These are phyloP conservation scores for Colletotrichum trifolii DNA, from an alignment of 2,329 filamentous ascomycete species.

Conservation along the genomic window DNA sequence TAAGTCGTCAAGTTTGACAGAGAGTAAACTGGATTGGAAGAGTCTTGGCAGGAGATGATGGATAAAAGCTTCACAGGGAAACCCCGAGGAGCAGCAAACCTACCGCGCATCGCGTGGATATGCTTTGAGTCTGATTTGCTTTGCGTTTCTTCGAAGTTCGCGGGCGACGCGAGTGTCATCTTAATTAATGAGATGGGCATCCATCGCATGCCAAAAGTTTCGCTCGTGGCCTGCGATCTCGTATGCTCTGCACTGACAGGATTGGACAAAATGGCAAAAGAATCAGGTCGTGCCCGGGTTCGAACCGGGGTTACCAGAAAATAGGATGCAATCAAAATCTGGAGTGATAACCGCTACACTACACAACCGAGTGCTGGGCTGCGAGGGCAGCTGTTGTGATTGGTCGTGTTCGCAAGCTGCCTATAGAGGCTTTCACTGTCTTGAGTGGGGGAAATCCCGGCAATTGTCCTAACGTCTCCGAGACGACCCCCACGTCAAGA, in stretches of 20 bases:
- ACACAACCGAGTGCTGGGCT: conserved; percentile 12
- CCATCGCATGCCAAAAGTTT: background rate
- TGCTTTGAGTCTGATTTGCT: too few species aligned
- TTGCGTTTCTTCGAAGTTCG: too few species aligned
- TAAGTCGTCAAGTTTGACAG: too few species aligned
- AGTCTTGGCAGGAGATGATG: too few species aligned
- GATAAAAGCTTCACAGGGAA: too few species aligned
- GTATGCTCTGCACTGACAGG: background rate
- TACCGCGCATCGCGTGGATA: too few species aligned
- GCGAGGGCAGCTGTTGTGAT: conserved; percentile 9
- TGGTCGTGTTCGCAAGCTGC: background rate
- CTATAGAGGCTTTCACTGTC: background rate
- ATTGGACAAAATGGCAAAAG: background rate
- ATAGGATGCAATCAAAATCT: conserved; percentile 27
- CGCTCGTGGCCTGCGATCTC: background rate
- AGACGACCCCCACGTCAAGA: background rate
- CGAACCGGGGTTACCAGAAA: conserved; percentile 36
- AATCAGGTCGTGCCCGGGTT: conserved; percentile 33
- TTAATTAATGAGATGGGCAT: too few species aligned
- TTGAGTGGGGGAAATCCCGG: background rate
- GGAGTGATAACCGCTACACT: conserved; percentile 37
- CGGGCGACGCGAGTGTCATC: too few species aligned
- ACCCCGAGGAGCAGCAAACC: too few species aligned
- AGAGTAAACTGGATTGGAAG: too few species aligned
- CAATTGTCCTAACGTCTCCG: background rate